Evolutionary conservation across 768 basidiomycete genomes (phyloP).

Genomic region (Lyophyllum semitale): DNA sequence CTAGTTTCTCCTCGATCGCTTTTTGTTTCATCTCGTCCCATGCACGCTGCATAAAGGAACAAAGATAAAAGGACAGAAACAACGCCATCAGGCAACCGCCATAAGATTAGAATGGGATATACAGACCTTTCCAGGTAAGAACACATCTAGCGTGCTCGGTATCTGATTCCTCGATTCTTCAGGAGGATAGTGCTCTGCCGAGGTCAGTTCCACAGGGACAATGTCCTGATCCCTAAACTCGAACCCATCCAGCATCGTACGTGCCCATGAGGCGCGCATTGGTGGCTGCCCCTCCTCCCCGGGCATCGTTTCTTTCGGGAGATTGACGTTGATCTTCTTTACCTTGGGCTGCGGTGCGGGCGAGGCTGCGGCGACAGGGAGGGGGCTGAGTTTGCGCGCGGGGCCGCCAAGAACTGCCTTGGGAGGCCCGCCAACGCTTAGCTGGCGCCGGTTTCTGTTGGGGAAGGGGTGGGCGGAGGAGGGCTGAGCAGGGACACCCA

Average conservation of each 20-base stretch:
- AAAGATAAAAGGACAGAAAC: no score
- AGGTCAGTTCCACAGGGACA: constrained; percentile 32
- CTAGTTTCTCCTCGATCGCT: constrained; percentile 80
- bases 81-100: constrained; percentile 10
- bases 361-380: constrained; percentile 39
- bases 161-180: constrained; percentile 58
- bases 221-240: constrained; percentile 22
- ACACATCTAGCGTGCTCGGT: constrained; percentile 77
- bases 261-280: constrained; percentile 59
- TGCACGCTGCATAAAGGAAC: constrained; percentile 50
- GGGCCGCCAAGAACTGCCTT: constrained; percentile 85
- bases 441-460: constrained; percentile 64
- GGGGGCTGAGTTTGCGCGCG: constrained; percentile 72
- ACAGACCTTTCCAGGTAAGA: constrained; percentile 77
- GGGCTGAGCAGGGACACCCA: constrained; percentile 34
- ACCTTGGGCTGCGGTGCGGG: constrained; percentile 42
- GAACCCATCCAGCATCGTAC: constrained; percentile 46
- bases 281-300: constrained; percentile 41
- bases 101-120: background rate
- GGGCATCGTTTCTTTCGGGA: constrained; percentile 68
- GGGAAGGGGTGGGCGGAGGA: constrained; percentile 49
- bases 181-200: constrained; percentile 63
- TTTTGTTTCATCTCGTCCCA: constrained; percentile 75
- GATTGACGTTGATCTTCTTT: constrained; percentile 70
- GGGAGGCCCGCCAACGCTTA: constrained; percentile 85